Evolutionary conservation across 345 rosid genomes (phyloP).

Genomic region (Laguncularia racemosa): DNA sequence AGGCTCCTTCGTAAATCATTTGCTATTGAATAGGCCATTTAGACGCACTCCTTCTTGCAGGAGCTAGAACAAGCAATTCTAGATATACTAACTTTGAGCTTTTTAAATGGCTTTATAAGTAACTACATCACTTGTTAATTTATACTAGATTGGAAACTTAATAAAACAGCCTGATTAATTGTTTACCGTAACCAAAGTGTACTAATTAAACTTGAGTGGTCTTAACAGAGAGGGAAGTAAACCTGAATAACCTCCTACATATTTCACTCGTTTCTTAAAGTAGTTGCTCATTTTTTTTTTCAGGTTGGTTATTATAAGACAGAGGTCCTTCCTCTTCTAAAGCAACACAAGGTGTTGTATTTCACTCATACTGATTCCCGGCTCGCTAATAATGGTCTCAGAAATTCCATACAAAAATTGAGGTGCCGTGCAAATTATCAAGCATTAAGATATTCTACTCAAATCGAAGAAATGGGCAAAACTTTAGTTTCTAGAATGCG

Average conservation of each 20-base stretch:
- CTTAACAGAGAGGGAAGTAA: not conserved
- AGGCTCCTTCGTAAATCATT: no score
- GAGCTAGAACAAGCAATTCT: no score
- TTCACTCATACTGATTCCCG: constrained; percentile 94
- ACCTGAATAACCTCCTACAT: not conserved
- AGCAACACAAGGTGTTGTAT: constrained; percentile 78
- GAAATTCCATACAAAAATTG: constrained; percentile 64
- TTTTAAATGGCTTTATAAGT: no score
- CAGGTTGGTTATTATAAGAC: constrained; percentile 82
- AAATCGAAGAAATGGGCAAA: constrained; percentile 71
- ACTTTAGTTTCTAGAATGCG: constrained; percentile 75
- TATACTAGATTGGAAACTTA: no score
- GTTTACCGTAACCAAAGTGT: no score
- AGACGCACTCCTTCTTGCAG: no score
- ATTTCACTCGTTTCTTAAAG: constrained; percentile 1
- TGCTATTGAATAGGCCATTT: no score
- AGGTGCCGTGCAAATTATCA: constrained; percentile 84
- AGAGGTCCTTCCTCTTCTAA: constrained; percentile 70
- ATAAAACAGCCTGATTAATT: no score
- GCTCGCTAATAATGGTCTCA: constrained; percentile 75
- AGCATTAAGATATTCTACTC: constrained; percentile 79
- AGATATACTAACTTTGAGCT: no score
- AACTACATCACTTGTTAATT: no score
- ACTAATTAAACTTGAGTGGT: no score
- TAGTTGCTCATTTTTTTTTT: constrained; percentile 8